Evolutionary conservation across 192 early-diverging fungal species (phyloP), one percentile per base, ranked within the genome.

Genomic region (Mortierella hygrophila): DNA sequence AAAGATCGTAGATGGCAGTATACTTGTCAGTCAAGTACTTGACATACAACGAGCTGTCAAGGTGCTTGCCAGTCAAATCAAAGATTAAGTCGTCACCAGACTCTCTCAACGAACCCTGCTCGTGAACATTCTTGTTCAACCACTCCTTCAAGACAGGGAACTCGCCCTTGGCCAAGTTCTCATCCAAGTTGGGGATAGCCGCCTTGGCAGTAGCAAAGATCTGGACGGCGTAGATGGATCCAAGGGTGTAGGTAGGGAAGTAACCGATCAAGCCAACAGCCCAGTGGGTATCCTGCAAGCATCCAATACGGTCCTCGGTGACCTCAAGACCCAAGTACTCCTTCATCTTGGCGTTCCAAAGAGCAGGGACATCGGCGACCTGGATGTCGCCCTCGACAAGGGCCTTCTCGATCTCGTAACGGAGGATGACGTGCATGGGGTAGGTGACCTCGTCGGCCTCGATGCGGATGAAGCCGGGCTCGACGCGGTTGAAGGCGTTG

Each of bases 271-370:
- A 42, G 0, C 87, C 89, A 18, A 79, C 26, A 65, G 77, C 75
- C 89, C 89, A 89, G 73, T 89, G 89, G 38, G 79, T 83, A 73
- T 89, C 89, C 82, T 89, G 89, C 82, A 89, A 72, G 74, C 76
- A 80, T 49, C 89, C 89, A 7, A 70, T 32, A 18, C 75, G 72
- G 46, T 89, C 89, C 63, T 78, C 79, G 3, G 72, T 78, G n/a
- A 84, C 77, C 26, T 79, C 82, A 35, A 89, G 57, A 55, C 88
- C 89, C 32, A 89, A 74, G 68, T 89, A 89, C 55, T 89, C 86
- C 70, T 83, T 82, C 81, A 89, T 85, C 76, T 88, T 88, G 38
- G 69, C 79, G 40, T 81, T 85, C 88, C 88, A 87, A 63, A 89
- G 29, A 18, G 42, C 16, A 15, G 88, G 88, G 47, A 89, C 65